These are phyloP conservation scores for Geotrichum bryndzae DNA, from an alignment of 1,139 yeast genomes.

Conservation along the genomic window DNA sequence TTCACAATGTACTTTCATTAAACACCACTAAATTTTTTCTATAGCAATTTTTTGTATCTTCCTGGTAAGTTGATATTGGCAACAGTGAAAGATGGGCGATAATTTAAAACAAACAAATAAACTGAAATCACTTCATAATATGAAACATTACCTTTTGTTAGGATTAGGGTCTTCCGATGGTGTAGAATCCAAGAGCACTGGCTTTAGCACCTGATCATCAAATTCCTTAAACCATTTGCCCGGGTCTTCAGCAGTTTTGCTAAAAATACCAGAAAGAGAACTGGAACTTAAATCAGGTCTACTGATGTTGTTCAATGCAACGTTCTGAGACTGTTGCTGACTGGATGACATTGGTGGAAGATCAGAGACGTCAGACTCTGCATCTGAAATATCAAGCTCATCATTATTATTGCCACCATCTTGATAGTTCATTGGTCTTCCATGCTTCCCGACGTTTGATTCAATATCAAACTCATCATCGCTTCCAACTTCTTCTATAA, in stretches of 20 bases:
- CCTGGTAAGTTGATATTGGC: no score
- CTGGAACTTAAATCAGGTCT: conserved; percentile 15
- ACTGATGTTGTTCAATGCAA: conserved; percentile 3
- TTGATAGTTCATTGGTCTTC: conserved; percentile 24
- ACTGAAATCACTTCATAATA: background rate
- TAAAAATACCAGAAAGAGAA: conserved; percentile 39
- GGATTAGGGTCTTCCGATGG: conserved; percentile 17
- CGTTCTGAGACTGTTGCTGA: background rate
- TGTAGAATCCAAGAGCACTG: conserved; percentile 68
- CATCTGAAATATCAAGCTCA: conserved; percentile 27
- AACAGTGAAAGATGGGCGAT: background rate
- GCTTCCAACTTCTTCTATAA: conserved; percentile 70
- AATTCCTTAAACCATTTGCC: conserved; percentile 89
- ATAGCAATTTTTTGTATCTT: no score
- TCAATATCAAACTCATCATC: conserved; percentile 96
- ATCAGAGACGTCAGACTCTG: conserved; percentile 26
- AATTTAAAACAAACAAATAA: background rate
- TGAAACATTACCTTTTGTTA: background rate
- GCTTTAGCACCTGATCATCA: conserved; percentile 93
- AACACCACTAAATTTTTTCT: no score
- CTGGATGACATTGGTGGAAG: conserved; percentile 32
- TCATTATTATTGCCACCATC: conserved; percentile 24
- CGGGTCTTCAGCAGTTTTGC: conserved; percentile 57
- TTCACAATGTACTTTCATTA: no score
- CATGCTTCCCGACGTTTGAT: conserved; percentile 42